Evolutionary conservation across 140 eudicot genomes (phyloP).

Genomic region (Stevia rebaudiana): DNA sequence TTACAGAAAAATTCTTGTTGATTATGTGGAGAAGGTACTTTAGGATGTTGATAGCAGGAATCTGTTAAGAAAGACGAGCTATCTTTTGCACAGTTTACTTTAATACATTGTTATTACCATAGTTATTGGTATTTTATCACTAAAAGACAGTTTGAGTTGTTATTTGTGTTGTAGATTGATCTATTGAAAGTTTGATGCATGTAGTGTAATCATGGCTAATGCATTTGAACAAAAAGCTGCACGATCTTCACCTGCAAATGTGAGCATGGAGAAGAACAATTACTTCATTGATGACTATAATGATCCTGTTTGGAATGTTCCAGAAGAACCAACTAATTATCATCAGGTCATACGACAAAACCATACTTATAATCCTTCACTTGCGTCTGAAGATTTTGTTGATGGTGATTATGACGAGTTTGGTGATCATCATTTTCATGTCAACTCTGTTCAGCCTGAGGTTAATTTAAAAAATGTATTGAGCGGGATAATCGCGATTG

Average conservation of each 20-base stretch:
- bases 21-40: background rate
- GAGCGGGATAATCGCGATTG: conserved; percentile 68
- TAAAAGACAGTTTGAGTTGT: background rate
- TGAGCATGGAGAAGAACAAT: background rate
- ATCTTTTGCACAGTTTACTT: background rate
- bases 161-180: conserved; percentile 12
- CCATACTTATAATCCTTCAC: background rate
- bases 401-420: conserved; percentile 49
- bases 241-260: background rate
- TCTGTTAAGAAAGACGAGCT: background rate
- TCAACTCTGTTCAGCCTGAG: conserved; percentile 36
- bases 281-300: conserved; percentile 7
- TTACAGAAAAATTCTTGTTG: background rate
- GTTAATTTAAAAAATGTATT: conserved; percentile 79
- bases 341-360: conserved; percentile 25
- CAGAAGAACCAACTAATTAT: conserved; percentile 31
- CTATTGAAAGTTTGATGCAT: background rate
- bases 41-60: background rate
- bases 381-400: conserved; percentile 50
- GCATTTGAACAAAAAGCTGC: conserved; percentile 36
- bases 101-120: background rate
- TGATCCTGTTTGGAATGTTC: background rate
- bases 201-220: conserved; percentile 31
- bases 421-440: conserved; percentile 28
- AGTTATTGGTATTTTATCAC: too few species aligned